Percentiles rank a stretch among this genome's conserved stretches.
Conservation (phyloP, 345 rosid genomes). For the Lumnitzera racemosa region DNA sequence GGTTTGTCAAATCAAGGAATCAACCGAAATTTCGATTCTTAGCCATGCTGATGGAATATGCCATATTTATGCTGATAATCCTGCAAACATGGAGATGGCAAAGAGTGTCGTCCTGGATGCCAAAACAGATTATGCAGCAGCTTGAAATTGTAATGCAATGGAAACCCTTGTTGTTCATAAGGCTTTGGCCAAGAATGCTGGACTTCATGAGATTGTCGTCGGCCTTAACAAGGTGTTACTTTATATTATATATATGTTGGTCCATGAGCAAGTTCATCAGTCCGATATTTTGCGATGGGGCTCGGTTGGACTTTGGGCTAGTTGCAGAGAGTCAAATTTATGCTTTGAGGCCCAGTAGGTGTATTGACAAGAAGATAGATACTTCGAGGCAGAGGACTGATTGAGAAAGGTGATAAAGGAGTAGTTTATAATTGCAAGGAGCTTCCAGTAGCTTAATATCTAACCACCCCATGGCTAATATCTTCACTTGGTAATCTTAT, state of each 20-base stretch:
- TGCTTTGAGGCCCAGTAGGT: slow-evolving; percentile 97
- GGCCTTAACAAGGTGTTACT: slow-evolving; percentile 62
- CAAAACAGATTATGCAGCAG: slow-evolving; percentile 92
- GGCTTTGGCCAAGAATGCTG: slow-evolving; percentile 59
- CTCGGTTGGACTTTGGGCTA: slow-evolving; percentile 63
- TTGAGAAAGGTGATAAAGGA: slow-evolving; percentile 84
- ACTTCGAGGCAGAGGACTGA: slow-evolving; percentile 86
- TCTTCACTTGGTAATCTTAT: not conserved
- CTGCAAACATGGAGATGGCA: slow-evolving; percentile 78
- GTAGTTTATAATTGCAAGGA: slow-evolving; percentile 65
- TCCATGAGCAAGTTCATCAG: too few relatives aligned
- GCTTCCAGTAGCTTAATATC: slow-evolving; percentile 24
- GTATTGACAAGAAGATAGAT: slow-evolving; percentile 96
- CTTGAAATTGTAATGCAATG: slow-evolving; percentile 73
- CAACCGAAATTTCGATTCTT: slow-evolving; percentile 90
- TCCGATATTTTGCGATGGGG: slow-evolving; percentile 96
- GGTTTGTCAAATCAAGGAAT: slow-evolving; percentile 80
- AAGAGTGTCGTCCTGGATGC: slow-evolving; percentile 83
- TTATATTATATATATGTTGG: slow-evolving; percentile 57
- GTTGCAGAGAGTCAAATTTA: slow-evolving; percentile 97
- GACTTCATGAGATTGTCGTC: slow-evolving; percentile 45
- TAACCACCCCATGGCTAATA: not conserved
- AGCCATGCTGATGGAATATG: slow-evolving; percentile 99
- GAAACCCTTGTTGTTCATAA: slow-evolving; percentile 95
- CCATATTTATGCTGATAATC: slow-evolving; percentile 84